phyloP scores from a whole-genome alignment of 495 filamentous ascomycete species.

The Emericellopsis terricola region DNA sequence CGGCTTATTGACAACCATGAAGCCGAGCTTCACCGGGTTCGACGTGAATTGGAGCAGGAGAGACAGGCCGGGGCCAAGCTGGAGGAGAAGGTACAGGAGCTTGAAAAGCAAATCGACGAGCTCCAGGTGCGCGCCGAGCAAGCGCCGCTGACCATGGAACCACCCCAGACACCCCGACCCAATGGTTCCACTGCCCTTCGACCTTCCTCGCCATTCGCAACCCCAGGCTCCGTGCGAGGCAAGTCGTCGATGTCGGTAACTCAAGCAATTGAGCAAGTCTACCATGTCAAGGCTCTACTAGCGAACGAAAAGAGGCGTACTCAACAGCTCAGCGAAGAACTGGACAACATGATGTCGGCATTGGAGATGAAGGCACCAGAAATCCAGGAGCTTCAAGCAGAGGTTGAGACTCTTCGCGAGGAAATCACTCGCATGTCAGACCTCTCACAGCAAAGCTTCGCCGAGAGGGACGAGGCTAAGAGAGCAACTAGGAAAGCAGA shows the following conservation, averaged over 20 bases:
- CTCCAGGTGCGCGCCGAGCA: conserved; percentile 28
- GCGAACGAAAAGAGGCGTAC: conserved; percentile 49
- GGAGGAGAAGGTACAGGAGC: conserved; percentile 40
- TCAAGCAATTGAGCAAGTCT: conserved; percentile 32
- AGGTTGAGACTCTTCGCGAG: conserved; percentile 46
- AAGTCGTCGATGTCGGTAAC: conserved; percentile 27
- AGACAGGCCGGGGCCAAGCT: conserved; percentile 52
- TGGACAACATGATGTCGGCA: conserved; percentile 62
- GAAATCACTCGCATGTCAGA: conserved; percentile 73
- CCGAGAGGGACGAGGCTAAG: conserved; percentile 36
- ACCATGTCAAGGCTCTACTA: conserved; percentile 31
- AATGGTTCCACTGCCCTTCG: conserved; percentile 30
- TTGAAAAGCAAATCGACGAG: conserved; percentile 54
- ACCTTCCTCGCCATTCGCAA: conserved; percentile 30
- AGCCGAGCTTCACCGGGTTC: conserved; percentile 58
- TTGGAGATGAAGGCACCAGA: conserved; percentile 52
- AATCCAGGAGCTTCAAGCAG: conserved; percentile 45
- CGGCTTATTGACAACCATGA: conserved; percentile 65
- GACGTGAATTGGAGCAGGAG: conserved; percentile 59
- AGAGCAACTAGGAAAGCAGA: conserved; percentile 55
- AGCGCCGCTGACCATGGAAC: conserved; percentile 16
- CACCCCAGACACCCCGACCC: conserved; percentile 40
- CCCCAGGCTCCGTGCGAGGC: conserved; percentile 28
- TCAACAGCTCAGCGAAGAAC: conserved; percentile 47
- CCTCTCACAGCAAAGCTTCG: conserved; percentile 37